Evolutionary conservation across 345 rosid species (phyloP).

Genomic region (Eucalyptus pauciflora): DNA sequence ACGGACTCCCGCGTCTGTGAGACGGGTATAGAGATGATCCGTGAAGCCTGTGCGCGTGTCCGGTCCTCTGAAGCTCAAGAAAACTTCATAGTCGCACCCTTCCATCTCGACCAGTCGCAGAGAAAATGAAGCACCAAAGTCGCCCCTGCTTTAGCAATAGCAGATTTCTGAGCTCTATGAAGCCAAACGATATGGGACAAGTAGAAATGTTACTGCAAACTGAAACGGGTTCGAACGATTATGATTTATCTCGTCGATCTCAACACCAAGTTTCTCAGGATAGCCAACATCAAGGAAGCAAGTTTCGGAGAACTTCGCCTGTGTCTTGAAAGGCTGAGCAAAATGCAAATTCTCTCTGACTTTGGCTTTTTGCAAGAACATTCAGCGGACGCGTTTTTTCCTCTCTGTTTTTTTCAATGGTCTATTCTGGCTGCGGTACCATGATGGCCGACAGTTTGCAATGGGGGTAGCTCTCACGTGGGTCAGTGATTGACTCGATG

Average conservation of each 20-base stretch:
- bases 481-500: background rate
- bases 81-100: background rate
- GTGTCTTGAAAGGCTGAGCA: background rate
- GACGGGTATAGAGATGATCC: background rate
- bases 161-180: background rate
- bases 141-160: background rate
- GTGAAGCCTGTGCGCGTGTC: background rate
- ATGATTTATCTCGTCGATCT: background rate
- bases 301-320: background rate
- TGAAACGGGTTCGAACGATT: background rate
- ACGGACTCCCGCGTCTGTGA: background rate
- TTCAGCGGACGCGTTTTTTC: background rate
- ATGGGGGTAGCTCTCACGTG: background rate
- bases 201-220: rapidly evolving
- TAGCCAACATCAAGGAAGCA: background rate
- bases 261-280: background rate
- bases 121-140: background rate
- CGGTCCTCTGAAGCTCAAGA: background rate
- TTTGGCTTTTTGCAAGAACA: background rate
- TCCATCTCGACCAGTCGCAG: background rate
- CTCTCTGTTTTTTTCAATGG: background rate
- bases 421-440: background rate
- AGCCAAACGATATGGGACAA: background rate
- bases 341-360: background rate
- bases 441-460: background rate